These are phyloP conservation scores for Leishmania arabica DNA, from an alignment of 208 protist genomes.

Conservation along the genomic window DNA sequence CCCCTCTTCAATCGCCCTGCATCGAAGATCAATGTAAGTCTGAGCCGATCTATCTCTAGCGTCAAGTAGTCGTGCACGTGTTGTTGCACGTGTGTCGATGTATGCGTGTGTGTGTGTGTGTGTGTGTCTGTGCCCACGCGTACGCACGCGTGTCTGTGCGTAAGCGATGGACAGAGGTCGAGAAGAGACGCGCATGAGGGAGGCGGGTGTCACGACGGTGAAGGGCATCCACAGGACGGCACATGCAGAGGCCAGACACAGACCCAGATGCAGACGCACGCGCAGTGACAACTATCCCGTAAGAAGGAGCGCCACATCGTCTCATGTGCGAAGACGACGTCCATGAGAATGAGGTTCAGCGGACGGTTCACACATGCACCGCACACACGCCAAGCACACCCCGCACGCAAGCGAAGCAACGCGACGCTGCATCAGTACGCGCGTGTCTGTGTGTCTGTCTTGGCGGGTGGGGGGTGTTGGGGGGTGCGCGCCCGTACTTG, in stretches of 20 bases:
- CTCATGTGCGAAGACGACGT: too few species aligned
- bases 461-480: not conserved
- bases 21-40: not conserved
- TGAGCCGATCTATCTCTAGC: not conserved
- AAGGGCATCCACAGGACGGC: not conserved
- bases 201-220: not conserved
- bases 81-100: not conserved
- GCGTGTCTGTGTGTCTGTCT: not conserved
- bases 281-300: not conserved
- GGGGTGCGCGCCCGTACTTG: not conserved
- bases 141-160: not conserved
- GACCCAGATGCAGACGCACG: not conserved
- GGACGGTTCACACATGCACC: too few species aligned
- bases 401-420: not conserved
- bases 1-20: not conserved
- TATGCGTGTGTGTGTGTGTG: not conserved
- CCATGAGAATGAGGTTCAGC: too few species aligned
- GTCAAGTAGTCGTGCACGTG: not conserved
- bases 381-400: not conserved
- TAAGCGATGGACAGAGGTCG: too few species aligned
- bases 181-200: not conserved
- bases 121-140: not conserved
- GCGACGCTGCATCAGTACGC: not conserved
- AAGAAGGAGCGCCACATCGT: too few species aligned
- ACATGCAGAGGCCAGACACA: not conserved